These are phyloP conservation scores for Cytidiella melzeri DNA, from an alignment of 768 basidiomycete genomes.

Conservation along the genomic window DNA sequence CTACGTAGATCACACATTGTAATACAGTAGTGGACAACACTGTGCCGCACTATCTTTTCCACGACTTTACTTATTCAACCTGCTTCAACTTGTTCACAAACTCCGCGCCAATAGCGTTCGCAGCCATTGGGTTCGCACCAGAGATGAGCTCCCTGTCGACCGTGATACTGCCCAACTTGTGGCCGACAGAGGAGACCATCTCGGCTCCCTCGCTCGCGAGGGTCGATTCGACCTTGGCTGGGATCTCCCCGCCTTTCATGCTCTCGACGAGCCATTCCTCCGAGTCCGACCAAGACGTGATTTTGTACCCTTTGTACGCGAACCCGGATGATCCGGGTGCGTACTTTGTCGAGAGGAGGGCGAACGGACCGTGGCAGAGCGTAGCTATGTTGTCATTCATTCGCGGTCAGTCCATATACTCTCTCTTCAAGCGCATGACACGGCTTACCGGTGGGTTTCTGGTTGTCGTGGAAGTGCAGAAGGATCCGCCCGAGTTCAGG, in stretches of 20 bases:
- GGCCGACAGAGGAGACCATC: slow-evolving; percentile 13
- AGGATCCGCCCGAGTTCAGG: slow-evolving; percentile 24
- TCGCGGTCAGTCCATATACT: neutral
- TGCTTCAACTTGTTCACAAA: slow-evolving; percentile 22
- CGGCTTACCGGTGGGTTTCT: slow-evolving; percentile 20
- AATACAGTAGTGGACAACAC: too few relatives aligned
- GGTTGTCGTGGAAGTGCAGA: slow-evolving; percentile 18
- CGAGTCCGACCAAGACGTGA: slow-evolving; percentile 23
- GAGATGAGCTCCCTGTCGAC: slow-evolving; percentile 23
- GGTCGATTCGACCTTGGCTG: slow-evolving; percentile 19
- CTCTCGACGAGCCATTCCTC: slow-evolving; percentile 23
- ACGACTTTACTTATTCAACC: neutral
- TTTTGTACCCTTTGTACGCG: slow-evolving; percentile 24
- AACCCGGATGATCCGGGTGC: slow-evolving; percentile 17
- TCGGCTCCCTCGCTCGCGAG: slow-evolving; percentile 19
- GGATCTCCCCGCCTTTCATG: slow-evolving; percentile 20
- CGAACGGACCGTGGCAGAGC: slow-evolving; percentile 23
- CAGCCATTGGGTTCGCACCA: slow-evolving; percentile 21
- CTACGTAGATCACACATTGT: too few relatives aligned
- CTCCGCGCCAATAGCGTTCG: slow-evolving; percentile 16
- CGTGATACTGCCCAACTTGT: slow-evolving; percentile 19
- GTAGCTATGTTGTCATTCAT: slow-evolving; percentile 5
- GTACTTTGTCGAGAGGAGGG: slow-evolving; percentile 22
- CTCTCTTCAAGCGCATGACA: neutral
- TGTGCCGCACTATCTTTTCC: too few relatives aligned